A percentile compares a stretch with the other conserved stretches of the same genome.
These are phyloP conservation scores for Tinospora cordifolia DNA, from an alignment of 164 flowering plant genomes.

Conservation along the genomic window DNA sequence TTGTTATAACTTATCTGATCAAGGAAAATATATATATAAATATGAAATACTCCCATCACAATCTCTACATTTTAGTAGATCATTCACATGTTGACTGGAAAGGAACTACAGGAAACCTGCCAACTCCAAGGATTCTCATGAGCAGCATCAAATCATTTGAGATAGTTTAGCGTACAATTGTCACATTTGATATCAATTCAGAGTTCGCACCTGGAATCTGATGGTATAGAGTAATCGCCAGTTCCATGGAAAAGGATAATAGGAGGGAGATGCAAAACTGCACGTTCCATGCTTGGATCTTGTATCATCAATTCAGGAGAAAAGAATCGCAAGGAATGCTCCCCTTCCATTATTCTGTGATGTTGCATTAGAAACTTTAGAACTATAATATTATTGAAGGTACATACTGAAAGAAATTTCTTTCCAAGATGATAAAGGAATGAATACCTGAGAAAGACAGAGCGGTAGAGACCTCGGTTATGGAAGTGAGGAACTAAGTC, in stretches of 20 bases:
- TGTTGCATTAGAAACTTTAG: constrained; percentile 1
- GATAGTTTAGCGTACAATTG: neutral
- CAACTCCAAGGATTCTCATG: neutral
- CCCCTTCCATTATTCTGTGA: constrained; percentile 93
- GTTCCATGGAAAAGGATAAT: constrained; percentile 82
- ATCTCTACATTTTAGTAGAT: neutral
- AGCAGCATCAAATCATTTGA: neutral
- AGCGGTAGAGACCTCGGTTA: constrained; percentile 69
- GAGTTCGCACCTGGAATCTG: constrained; percentile 55
- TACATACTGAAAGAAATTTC: neutral
- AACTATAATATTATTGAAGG: neutral
- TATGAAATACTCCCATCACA: neutral
- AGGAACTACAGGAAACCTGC: neutral
- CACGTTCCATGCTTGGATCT: constrained; percentile 41
- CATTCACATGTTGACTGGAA: neutral
- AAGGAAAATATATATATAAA: neutral
- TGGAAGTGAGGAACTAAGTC: constrained; percentile 78
- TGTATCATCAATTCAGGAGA: constrained; percentile 74
- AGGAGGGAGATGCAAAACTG: constrained; percentile 59
- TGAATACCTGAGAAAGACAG: constrained; percentile 66
- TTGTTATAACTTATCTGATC: neutral
- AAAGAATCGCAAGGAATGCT: constrained; percentile 46
- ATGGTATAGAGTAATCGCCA: constrained; percentile 77
- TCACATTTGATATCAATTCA: constrained; percentile 6
- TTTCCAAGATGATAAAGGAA: neutral